Conservation (phyloP, 208 protist genomes). For the Leishmania martiniquensis region DNA sequence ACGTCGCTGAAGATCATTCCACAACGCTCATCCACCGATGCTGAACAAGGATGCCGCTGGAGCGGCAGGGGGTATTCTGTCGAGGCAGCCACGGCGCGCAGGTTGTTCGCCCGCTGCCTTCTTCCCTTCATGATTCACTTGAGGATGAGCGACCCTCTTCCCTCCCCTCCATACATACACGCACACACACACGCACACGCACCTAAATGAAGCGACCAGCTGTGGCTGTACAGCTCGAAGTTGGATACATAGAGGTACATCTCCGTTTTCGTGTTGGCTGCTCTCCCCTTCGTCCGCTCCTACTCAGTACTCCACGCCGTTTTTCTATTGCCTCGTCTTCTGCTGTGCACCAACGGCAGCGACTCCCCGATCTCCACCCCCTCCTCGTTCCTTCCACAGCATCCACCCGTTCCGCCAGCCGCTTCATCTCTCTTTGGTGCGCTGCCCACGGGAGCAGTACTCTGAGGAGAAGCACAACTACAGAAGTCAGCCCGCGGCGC, state of each 20-base stretch:
- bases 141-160: not conserved
- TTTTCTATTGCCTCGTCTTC: too few relatives aligned
- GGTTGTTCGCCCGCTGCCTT: not conserved
- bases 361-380: too few relatives aligned
- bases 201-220: too few relatives aligned
- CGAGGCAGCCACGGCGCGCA: not conserved
- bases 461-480: not conserved
- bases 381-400: too few relatives aligned
- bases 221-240: too few relatives aligned
- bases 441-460: not conserved
- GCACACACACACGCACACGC: too few relatives aligned
- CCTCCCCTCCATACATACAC: not conserved
- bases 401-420: not conserved
- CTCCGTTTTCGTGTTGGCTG: not conserved
- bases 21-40: not conserved
- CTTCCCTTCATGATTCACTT: too few relatives aligned
- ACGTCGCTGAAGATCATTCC: not conserved
- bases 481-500: not conserved
- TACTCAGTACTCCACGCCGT: too few relatives aligned
- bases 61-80: not conserved
- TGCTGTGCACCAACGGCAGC: too few relatives aligned
- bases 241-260: too few relatives aligned
- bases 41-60: not conserved
- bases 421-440: not conserved
- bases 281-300: too few relatives aligned